Percentiles rank a stretch among this genome's conserved stretches.
Evolutionary conservation across 2,329 filamentous ascomycete species (phyloP).

Genomic region (Lachnellula occidentalis): DNA sequence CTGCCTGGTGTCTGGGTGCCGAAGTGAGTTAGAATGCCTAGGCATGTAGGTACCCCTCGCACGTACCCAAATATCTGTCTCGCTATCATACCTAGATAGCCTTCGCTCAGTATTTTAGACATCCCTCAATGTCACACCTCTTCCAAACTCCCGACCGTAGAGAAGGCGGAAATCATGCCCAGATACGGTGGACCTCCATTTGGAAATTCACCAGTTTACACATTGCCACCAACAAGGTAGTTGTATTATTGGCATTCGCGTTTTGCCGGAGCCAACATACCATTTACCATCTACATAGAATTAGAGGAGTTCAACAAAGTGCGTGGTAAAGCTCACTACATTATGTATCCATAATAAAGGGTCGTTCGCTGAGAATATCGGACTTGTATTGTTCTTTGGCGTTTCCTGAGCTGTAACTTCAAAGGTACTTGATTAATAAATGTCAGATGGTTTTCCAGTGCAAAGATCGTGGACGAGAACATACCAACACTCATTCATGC

Average conservation of each 20-base stretch:
- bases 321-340: neutral
- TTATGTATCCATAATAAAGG: slow-evolving; percentile 5
- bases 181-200: slow-evolving; percentile 6
- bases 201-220: slow-evolving; percentile 2
- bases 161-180: slow-evolving; percentile 2
- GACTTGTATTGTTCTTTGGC: neutral
- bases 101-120: no score
- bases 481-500: neutral
- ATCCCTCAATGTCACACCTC: no score
- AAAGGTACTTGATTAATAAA: neutral
- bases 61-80: no score
- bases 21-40: no score
- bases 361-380: slow-evolving; percentile 4
- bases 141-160: slow-evolving; percentile 1
- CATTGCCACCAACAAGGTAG: slow-evolving; percentile 3
- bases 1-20: no score
- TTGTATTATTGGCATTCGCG: neutral
- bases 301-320: neutral
- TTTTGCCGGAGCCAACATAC: slow-evolving; percentile 8
- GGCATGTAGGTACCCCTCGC: no score
- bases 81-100: no score
- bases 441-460: neutral
- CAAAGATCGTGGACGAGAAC: neutral
- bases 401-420: slow-evolving; percentile 1
- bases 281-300: slow-evolving; percentile 2